Base-by-base conservation (phyloP, 2,329 filamentous ascomycete genomes). In the Botryotinia globosa region DNA sequence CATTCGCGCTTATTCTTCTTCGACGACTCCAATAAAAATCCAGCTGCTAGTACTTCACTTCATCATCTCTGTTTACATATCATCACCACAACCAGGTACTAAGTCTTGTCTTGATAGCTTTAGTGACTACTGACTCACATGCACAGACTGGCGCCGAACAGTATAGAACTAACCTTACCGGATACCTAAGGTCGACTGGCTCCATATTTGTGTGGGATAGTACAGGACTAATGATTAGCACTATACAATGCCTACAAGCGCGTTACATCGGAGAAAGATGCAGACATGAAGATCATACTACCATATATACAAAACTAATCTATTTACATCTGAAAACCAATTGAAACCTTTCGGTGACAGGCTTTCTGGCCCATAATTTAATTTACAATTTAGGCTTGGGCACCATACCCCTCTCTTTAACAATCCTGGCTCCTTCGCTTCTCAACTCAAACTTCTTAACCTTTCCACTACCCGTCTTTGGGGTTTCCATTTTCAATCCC, bases 391-490 rank as follows among this genome's bases (percentile, higher is more conserved):
- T 72, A 12, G 63, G 63, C 45, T 51, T 72, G 10, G 63, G 63
- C 25, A 32, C 34, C 42, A 48, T n/a, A 14, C 71, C 51, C 63
- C 70, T 73, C 64, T 63, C 73, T n/a, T 69, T 61, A 10, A 78
- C 72, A 72, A 78, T 74, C 61, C 74, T 73, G 56, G 67, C 62
- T n/a, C 70, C 78, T 16, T 77, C 70, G 7, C 72, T 66, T 22
- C 77, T 74, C 71, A 79, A 45, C 10, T 75, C 72, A 64, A 76
- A 89, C 82, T 92, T 92, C 77, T 89, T 86, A 72, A 92, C 88
- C 82, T 92, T 92, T 5, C 90, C 90, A 78, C 90, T 92, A 0
- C 90, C 90, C n/a, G 90, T 92, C 78, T 92, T 82, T 16, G 90
- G 90, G 45, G 91, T 84, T 1, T 83, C 82, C 32, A 51, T 59